phyloP scores from a whole-genome alignment of 306 rosid species.

The Lathyrus tuberosus region DNA sequence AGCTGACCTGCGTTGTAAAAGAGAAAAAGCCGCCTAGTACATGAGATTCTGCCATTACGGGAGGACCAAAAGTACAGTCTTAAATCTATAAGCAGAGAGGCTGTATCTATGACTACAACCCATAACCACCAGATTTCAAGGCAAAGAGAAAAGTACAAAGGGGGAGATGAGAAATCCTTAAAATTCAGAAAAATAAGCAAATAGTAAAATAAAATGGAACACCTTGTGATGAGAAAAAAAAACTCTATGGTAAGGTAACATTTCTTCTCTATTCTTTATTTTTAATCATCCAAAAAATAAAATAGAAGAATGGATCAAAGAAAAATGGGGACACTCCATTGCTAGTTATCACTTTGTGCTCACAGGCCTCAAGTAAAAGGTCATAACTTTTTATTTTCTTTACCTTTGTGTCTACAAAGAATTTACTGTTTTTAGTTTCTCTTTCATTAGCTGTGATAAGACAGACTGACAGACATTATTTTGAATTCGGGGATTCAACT shows the following conservation, averaged over 20 bases:
- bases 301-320: constrained; percentile 1
- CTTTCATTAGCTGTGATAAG: constrained; percentile 8
- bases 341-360: constrained; percentile 10
- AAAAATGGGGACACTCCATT: not conserved
- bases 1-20: constrained; percentile 16
- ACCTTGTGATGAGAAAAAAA: not conserved
- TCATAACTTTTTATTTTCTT: not conserved
- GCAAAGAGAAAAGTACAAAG: constrained; percentile 6
- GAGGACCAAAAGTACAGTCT: not conserved
- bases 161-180: not conserved
- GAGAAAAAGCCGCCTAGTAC: not conserved
- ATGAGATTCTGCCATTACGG: not conserved
- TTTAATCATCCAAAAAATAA: not conserved
- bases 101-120: constrained; percentile 12
- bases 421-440: constrained; percentile 11
- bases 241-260: not conserved
- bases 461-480: not conserved
- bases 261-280: not conserved
- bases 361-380: constrained; percentile 3
- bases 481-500: constrained; percentile 10
- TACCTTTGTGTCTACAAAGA: not conserved
- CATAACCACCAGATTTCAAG: not conserved
- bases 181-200: not conserved
- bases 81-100: constrained; percentile 21
- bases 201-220: constrained; percentile 1